A percentile compares a stretch with the other conserved stretches of the same genome.
Evolutionary conservation across 306 rosid species (phyloP).

Genomic region (Begonia fuchsioides): DNA sequence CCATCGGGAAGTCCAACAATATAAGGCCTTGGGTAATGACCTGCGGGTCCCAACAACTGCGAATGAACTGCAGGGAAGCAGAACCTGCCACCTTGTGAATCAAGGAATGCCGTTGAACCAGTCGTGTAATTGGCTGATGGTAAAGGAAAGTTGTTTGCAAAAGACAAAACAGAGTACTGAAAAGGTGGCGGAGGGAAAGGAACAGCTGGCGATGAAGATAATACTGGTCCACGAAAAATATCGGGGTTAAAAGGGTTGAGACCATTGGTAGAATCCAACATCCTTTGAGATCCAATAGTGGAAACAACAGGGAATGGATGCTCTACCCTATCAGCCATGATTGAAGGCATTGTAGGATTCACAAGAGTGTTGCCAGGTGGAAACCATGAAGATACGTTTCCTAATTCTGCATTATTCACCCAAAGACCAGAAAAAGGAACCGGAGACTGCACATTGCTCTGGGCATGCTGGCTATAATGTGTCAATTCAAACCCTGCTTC

Average conservation of each 20-base stretch:
- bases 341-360: slow-evolving; percentile 50
- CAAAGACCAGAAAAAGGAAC: slow-evolving; percentile 34
- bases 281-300: slow-evolving; percentile 42
- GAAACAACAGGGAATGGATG: slow-evolving; percentile 49
- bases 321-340: slow-evolving; percentile 44
- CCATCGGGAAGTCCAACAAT: slow-evolving; percentile 38
- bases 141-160: slow-evolving; percentile 42
- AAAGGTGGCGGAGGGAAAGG: slow-evolving; percentile 36
- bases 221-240: slow-evolving; percentile 35
- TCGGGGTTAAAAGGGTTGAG: slow-evolving; percentile 37
- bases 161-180: slow-evolving; percentile 49
- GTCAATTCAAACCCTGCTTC: slow-evolving; percentile 30
- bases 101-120: slow-evolving; percentile 30
- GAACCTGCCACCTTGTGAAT: slow-evolving; percentile 46
- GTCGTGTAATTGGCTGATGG: slow-evolving; percentile 37
- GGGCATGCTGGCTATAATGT: slow-evolving; percentile 20
- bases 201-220: slow-evolving; percentile 53
- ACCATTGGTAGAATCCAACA: slow-evolving; percentile 34
- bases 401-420: slow-evolving; percentile 35
- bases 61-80: slow-evolving; percentile 43
- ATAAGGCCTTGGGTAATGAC: slow-evolving; percentile 44
- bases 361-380: slow-evolving; percentile 47
- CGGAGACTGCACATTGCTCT: slow-evolving; percentile 30
- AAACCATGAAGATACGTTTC: slow-evolving; percentile 47
- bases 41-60: slow-evolving; percentile 45